Evolutionary conservation across 805 yeast species (phyloP).

Genomic region (Metschnikowia cubensis): DNA sequence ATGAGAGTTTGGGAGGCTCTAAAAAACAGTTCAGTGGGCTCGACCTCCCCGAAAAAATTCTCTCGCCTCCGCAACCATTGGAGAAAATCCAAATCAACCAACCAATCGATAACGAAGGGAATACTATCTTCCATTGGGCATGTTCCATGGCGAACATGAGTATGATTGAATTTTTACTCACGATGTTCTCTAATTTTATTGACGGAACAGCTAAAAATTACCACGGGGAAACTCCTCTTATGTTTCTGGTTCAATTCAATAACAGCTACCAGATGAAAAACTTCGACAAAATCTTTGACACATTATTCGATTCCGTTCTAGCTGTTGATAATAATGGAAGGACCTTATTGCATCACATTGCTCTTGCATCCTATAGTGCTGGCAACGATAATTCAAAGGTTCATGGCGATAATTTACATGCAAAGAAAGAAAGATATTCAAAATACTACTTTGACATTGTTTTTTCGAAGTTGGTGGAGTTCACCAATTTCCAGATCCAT

Average conservation of each 20-base stretch:
- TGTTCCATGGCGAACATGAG: slow-evolving; percentile 79
- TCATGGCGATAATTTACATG: slow-evolving; percentile 9
- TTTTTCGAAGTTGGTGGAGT: slow-evolving; percentile 30
- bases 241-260: slow-evolving; percentile 40
- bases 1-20: slow-evolving; percentile 5
- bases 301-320: slow-evolving; percentile 34
- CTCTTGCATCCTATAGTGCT: slow-evolving; percentile 18
- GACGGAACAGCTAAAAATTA: slow-evolving; percentile 69
- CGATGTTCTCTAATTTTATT: slow-evolving; percentile 64
- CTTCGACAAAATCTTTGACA: slow-evolving; percentile 33
- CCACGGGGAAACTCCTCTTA: slow-evolving; percentile 81
- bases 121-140: slow-evolving; percentile 94
- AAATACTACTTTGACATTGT: slow-evolving; percentile 38
- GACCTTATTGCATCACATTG: slow-evolving; percentile 41
- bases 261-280: slow-evolving; percentile 37
- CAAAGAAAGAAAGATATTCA: slow-evolving; percentile 34
- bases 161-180: slow-evolving; percentile 57
- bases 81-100: slow-evolving; percentile 68
- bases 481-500: slow-evolving; percentile 23
- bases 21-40: slow-evolving; percentile 8
- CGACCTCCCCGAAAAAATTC: slow-evolving; percentile 36
- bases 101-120: slow-evolving; percentile 89
- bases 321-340: slow-evolving; percentile 37
- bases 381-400: slow-evolving; percentile 4
- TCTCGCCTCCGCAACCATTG: slow-evolving; percentile 52